Conservation (phyloP, 495 filamentous ascomycete genomes). For the Penicillium silybi region DNA sequence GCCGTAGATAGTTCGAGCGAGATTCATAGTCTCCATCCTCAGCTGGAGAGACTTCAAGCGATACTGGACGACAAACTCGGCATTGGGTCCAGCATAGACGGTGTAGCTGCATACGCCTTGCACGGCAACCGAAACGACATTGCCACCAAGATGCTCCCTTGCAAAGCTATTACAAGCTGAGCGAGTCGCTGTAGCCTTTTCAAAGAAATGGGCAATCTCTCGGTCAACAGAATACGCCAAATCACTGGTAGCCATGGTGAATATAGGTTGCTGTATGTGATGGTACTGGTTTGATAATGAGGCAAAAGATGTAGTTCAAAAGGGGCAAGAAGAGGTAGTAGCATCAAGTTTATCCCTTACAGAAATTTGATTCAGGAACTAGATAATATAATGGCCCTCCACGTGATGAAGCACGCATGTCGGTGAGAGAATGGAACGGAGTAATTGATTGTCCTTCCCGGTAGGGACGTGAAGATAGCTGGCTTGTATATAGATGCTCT, state of each 20-base stretch:
- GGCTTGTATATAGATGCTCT: no score
- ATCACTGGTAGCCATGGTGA: not conserved
- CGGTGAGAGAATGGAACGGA: no score
- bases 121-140: conserved; percentile 29
- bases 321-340: no score
- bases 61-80: conserved; percentile 40
- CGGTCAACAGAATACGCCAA: conserved; percentile 27
- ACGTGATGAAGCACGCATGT: no score
- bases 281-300: not conserved
- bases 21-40: conserved; percentile 21
- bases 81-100: conserved; percentile 36
- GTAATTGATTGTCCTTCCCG: no score
- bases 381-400: no score
- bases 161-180: conserved; percentile 29
- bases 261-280: not conserved
- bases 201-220: conserved; percentile 1
- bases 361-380: no score
- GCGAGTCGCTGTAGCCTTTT: conserved; percentile 17
- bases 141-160: conserved; percentile 27
- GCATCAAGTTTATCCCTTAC: no score
- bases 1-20: conserved; percentile 31
- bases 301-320: no score
- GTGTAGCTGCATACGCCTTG: conserved; percentile 43
- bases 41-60: conserved; percentile 33
- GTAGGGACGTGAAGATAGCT: no score